Evolutionary conservation across 805 yeast species (phyloP), one percentile per base, ranked within the genome.

Genomic region (Yamadazyma takamatsuzukensis): DNA sequence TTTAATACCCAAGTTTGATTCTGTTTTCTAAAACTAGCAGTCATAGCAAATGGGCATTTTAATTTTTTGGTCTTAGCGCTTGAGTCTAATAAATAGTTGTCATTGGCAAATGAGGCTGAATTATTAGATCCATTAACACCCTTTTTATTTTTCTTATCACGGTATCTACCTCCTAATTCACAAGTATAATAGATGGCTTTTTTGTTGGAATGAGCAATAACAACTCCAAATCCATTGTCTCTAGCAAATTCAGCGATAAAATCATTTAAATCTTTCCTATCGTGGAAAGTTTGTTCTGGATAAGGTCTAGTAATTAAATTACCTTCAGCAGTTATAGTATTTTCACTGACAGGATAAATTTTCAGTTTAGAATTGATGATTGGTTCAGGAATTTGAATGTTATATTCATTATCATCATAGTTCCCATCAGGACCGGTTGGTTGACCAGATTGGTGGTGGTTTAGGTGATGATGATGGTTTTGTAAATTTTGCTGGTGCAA

Each of bases 151-250:
- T 70, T 68, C 48, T 73, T 73, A 44, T 72, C 76, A 36, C 80
- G 58, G 47, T 74, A 74, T 16, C 70, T 58, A 15, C 80, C 80
- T 27, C 80, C 80, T 27, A 74, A 54, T 49, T 74, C 78, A 49
- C 80, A 74, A 7, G 78, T 74, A 50, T 72, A 74, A 51, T 74
- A 74, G 39, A 74, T 74, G 21, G 79, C 79, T 49, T 74, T 74
- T 39, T 64, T 67, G 50, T 74, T 74, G 21, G 77, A 72, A 53
- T 74, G 78, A 17, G 78, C 76, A 49, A 74, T 74, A 14, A 75
- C 79, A 29, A 74, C 74, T 4, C 78, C 78, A 54, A 74, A 74
- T 30, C 76, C 78, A 45, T 74, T 72, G 45, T 70, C 76, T 29
- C 74, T 59, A 14, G 78, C 78, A 56, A 73, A 74, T 37, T 73